These are phyloP conservation scores for Kodamaea lidongshanica DNA, from an alignment of 805 yeast species.

Conservation along the genomic window DNA sequence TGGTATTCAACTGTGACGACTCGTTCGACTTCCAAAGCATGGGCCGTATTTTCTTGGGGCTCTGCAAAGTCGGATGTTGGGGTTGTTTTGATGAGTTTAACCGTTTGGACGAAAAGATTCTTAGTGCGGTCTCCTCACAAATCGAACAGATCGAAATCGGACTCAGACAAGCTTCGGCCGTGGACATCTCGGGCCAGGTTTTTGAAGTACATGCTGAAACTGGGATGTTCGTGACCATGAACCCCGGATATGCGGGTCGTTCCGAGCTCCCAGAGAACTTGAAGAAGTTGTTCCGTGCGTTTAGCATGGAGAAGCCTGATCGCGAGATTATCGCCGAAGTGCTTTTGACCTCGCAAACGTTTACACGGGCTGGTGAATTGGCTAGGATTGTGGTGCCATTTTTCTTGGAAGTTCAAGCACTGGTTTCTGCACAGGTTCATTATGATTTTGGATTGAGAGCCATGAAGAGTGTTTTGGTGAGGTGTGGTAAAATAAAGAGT, in stretches of 20 bases:
- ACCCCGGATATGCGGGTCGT: slow-evolving; percentile 84
- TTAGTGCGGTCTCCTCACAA: slow-evolving; percentile 82
- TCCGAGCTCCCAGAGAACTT: slow-evolving; percentile 78
- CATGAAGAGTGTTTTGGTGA: slow-evolving; percentile 57
- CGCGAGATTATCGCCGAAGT: slow-evolving; percentile 61
- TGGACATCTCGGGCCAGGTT: slow-evolving; percentile 40
- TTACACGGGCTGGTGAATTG: slow-evolving; percentile 39
- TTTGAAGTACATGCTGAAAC: slow-evolving; percentile 41
- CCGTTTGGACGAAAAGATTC: slow-evolving; percentile 59
- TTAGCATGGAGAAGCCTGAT: slow-evolving; percentile 73
- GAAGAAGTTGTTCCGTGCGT: slow-evolving; percentile 68
- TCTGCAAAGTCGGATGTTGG: slow-evolving; percentile 84
- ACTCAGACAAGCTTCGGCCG: slow-evolving; percentile 21
- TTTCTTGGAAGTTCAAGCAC: slow-evolving; percentile 38
- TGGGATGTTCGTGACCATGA: slow-evolving; percentile 85
- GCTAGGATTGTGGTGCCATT: slow-evolving; percentile 50
- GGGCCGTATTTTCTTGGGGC: slow-evolving; percentile 69
- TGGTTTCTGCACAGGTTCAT: slow-evolving; percentile 54
- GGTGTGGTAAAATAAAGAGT: slow-evolving; percentile 48
- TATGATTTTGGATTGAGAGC: slow-evolving; percentile 91
- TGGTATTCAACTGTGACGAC: slow-evolving; percentile 90
- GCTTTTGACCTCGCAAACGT: slow-evolving; percentile 68
- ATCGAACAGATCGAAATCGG: slow-evolving; percentile 65
- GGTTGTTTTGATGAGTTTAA: slow-evolving; percentile 96
- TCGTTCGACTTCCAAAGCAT: slow-evolving; percentile 76